Evolutionary conservation across 768 basidiomycete genomes (phyloP), one percentile per base, ranked within the genome.

Genomic region (Rubroboletus pulcherrimus): DNA sequence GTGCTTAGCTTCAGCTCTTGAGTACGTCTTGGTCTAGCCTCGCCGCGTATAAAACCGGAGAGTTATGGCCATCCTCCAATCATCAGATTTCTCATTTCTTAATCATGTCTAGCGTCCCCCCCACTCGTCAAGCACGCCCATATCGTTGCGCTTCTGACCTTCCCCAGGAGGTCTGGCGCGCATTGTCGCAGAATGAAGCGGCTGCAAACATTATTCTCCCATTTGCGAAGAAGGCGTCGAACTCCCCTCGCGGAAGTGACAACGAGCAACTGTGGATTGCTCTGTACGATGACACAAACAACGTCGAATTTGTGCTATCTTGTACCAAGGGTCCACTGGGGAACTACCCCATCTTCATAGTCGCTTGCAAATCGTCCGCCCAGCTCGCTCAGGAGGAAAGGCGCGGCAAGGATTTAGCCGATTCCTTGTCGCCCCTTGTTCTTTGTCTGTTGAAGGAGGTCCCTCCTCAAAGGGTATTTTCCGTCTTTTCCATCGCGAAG

Each of bases 401-500:
- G 15, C 26, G 5, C 1, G 57, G 57, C 12, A 51, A 19, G 38
- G 7, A 15, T 3, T n/a, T 66, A 0, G n/a, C 46, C 7, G 49
- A 57, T 17, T 14, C 62, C 31, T 8, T 66, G 19, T 11, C 1
- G 0, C 55, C 58, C 0, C 63, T 65, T 7, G 58, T 64, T 43
- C 31, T 5, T 3, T 35, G 65, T 15, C 33, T 65, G 12, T 43
- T 66, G 5, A 3, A 64, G 7, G 34, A 55, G 19, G 58, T 65
- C 37, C 51, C 39, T 37, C 26, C 65, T 0, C 11, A 46, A 19
- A 47, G 63, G 31, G 56, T 64, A 0, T 91, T 84, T 65, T 88
- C 89, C 2, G 74, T 89, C 15, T 91, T 89, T 55, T 81, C 84
- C 3, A 74, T 77, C 6, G 75, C 81, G 4, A 59, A 63, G 9